Evolutionary conservation across 345 rosid genomes (phyloP).

Genomic region (Reutealis trisperma): DNA sequence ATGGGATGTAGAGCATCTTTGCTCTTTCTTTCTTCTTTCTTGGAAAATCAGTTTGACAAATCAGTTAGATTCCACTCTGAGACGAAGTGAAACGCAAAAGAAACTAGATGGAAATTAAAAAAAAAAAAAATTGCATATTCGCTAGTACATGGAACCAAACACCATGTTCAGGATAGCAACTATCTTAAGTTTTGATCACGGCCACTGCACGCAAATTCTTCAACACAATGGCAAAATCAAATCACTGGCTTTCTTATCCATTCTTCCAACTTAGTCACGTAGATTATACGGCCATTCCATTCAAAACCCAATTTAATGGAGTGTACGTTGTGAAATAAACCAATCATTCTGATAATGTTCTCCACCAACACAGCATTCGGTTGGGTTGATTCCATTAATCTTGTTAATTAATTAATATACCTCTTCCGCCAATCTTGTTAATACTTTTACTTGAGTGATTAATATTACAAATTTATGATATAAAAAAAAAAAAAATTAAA

Average conservation of each 20-base stretch:
- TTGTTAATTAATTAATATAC: no score
- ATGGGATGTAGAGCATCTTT: slow-evolving; percentile 7
- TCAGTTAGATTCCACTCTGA: no score
- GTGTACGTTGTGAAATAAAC: no score
- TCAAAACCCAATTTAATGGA: not conserved
- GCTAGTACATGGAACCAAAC: not conserved
- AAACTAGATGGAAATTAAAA: not conserved
- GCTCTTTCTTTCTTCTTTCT: not conserved
- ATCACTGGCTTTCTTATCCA: not conserved
- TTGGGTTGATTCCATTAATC: no score
- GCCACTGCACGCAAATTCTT: not conserved
- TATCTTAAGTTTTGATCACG: not conserved
- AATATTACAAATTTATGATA: no score
- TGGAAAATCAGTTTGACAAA: not conserved
- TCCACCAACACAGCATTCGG: no score
- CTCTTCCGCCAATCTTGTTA: no score
- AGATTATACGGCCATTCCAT: not conserved
- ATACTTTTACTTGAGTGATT: no score
- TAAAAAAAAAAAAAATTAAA: no score
- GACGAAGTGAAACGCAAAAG: not conserved
- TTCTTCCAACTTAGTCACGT: not conserved
- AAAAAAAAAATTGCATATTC: not conserved
- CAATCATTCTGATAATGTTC: no score
- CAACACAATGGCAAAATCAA: not conserved
- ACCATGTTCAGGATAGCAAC: not conserved